These are phyloP conservation scores for Botrytis fragariae DNA, from an alignment of 2,329 filamentous ascomycete genomes.

Conservation along the genomic window DNA sequence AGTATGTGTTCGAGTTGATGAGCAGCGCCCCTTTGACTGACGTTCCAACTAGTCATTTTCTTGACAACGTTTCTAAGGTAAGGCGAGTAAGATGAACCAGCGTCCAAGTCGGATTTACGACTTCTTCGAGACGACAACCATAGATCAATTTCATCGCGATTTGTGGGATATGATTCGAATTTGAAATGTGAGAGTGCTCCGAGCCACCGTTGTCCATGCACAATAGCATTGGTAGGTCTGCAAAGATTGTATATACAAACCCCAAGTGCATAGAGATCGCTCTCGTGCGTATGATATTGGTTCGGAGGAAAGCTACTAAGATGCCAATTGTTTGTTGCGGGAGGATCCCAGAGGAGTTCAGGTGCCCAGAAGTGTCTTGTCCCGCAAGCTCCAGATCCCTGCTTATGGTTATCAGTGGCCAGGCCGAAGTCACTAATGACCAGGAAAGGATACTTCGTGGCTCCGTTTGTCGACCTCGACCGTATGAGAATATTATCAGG, in stretches of 20 bases:
- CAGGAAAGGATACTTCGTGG: conserved; percentile 32
- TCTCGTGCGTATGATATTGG: conserved; percentile 23
- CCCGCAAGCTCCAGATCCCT: conserved; percentile 22
- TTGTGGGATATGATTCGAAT: background rate
- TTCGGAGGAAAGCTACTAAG: conserved; percentile 20
- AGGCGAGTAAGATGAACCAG: background rate
- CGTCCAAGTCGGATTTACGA: background rate
- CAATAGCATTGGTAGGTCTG: background rate
- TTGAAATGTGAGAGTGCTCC: conserved; percentile 16
- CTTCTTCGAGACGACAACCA: background rate
- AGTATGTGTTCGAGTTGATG: background rate
- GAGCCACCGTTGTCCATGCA: background rate
- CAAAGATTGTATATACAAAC: conserved; percentile 28
- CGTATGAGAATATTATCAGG: conserved; percentile 35
- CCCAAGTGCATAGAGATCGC: conserved; percentile 33
- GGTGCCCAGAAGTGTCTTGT: conserved; percentile 29
- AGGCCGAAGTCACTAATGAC: conserved; percentile 36
- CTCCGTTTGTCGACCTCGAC: conserved; percentile 28
- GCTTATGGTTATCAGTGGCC: conserved; percentile 26
- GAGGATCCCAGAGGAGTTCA: conserved; percentile 29
- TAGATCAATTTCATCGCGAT: background rate
- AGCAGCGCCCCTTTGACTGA: background rate
- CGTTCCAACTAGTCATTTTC: conserved; percentile 3
- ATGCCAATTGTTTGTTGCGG: conserved; percentile 14
- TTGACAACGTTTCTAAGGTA: background rate